Evolutionary conservation across 1,139 yeast genomes (phyloP).

Genomic region (Scheffersomyces insectosa): DNA sequence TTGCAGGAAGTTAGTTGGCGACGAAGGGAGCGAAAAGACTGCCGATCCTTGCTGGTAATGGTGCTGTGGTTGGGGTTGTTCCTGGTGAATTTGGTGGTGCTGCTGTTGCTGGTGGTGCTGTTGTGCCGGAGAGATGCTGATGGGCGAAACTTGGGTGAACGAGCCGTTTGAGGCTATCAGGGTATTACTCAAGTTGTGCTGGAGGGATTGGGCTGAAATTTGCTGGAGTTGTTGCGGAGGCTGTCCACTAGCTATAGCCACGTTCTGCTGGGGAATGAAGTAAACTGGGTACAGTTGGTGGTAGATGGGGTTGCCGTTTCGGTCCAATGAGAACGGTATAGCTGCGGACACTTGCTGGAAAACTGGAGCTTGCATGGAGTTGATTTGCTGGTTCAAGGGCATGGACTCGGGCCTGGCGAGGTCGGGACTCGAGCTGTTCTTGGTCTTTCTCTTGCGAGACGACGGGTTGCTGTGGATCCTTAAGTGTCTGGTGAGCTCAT

Average conservation of each 20-base stretch:
- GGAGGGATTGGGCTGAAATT: neutral
- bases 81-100: neutral
- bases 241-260: no score
- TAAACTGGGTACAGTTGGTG: slow-evolving; percentile 39
- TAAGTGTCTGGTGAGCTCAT: slow-evolving; percentile 86
- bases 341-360: slow-evolving; percentile 11
- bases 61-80: neutral
- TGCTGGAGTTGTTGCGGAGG: neutral
- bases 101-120: slow-evolving; percentile 2
- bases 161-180: no score
- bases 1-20: slow-evolving; percentile 10
- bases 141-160: neutral
- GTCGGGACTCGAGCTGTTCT: slow-evolving; percentile 1
- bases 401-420: neutral
- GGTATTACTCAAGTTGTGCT: neutral
- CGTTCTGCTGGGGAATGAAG: slow-evolving; percentile 27
- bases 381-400: slow-evolving; percentile 1
- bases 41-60: slow-evolving; percentile 7
- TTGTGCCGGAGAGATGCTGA: slow-evolving; percentile 3
- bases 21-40: slow-evolving; percentile 15
- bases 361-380: neutral
- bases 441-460: slow-evolving; percentile 19
- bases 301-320: slow-evolving; percentile 36
- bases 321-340: slow-evolving; percentile 34
- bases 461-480: slow-evolving; percentile 80